phyloP scores from a whole-genome alignment of 2,329 filamentous ascomycete genomes.

The Penicillium decumbens region DNA sequence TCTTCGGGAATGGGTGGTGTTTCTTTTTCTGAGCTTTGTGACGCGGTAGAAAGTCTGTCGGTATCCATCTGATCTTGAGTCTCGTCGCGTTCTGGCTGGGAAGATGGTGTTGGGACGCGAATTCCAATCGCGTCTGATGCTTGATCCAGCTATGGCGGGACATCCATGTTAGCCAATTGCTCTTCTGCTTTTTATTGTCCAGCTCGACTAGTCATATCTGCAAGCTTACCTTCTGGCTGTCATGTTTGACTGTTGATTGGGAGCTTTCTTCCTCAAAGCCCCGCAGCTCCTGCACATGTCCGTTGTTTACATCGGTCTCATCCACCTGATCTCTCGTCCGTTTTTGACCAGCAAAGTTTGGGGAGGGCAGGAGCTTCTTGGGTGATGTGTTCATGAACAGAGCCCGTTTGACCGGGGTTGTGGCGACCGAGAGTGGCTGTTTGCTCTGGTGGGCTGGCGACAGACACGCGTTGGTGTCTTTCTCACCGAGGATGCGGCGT shows the following conservation, averaged over 20 bases:
- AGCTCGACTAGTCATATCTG: neutral
- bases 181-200: neutral
- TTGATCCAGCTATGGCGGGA: slow-evolving; percentile 9
- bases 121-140: slow-evolving; percentile 19
- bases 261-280: slow-evolving; percentile 11
- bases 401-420: slow-evolving; percentile 29
- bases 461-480: slow-evolving; percentile 40
- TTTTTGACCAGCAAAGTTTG: slow-evolving; percentile 38
- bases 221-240: slow-evolving; percentile 18
- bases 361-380: slow-evolving; percentile 31
- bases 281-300: slow-evolving; percentile 18
- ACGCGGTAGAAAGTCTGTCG: slow-evolving; percentile 7
- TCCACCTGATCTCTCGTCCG: slow-evolving; percentile 40
- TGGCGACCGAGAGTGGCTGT: slow-evolving; percentile 15
- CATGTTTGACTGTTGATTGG: slow-evolving; percentile 16
- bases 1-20: slow-evolving; percentile 30
- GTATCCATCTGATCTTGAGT: slow-evolving; percentile 11
- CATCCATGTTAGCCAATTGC: slow-evolving; percentile 7
- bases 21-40: slow-evolving; percentile 8
- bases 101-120: slow-evolving; percentile 17
- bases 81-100: slow-evolving; percentile 17
- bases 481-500: slow-evolving; percentile 40
- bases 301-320: slow-evolving; percentile 22
- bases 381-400: slow-evolving; percentile 24
- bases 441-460: slow-evolving; percentile 28